Conservation (phyloP, 805 yeast species). For the Blastobotrys terrestris region DNA sequence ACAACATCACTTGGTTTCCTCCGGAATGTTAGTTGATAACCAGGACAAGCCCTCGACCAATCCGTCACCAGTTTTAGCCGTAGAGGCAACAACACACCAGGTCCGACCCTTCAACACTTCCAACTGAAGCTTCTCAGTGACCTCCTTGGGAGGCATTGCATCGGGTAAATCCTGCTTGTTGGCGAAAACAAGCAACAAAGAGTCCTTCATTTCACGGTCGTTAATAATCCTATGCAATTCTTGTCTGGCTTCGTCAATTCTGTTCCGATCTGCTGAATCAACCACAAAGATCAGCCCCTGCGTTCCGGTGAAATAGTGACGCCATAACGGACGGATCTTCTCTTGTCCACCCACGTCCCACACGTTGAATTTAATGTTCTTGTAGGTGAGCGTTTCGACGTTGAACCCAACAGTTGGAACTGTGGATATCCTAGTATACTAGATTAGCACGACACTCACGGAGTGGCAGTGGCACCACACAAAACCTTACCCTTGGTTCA, state of each 20-base stretch:
- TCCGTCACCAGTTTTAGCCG: constrained; percentile 87
- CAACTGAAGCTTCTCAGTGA: constrained; percentile 67
- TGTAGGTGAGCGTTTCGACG: constrained; percentile 78
- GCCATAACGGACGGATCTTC: constrained; percentile 86
- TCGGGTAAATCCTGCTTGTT: constrained; percentile 77
- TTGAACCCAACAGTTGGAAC: constrained; percentile 95
- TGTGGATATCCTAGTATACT: constrained; percentile 46
- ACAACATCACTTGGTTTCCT: constrained; percentile 19
- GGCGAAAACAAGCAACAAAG: constrained; percentile 76
- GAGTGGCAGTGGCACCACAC: background rate
- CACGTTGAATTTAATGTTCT: constrained; percentile 76
- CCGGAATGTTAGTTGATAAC: constrained; percentile 59
- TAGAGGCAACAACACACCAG: constrained; percentile 90
- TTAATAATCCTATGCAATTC: constrained; percentile 72
- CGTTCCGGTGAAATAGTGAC: constrained; percentile 91
- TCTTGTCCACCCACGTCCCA: constrained; percentile 98
- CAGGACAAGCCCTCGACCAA: constrained; percentile 81
- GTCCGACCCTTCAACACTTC: constrained; percentile 58
- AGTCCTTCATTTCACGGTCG: constrained; percentile 79
- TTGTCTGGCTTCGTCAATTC: constrained; percentile 70
- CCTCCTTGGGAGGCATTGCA: constrained; percentile 71
- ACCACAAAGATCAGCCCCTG: constrained; percentile 88
- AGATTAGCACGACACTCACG: background rate
- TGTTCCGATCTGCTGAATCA: constrained; percentile 66
- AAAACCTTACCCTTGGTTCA: constrained; percentile 44